Evolutionary conservation across 768 basidiomycete species (phyloP).

Genomic region (Boletus rufocinnamomeus): DNA sequence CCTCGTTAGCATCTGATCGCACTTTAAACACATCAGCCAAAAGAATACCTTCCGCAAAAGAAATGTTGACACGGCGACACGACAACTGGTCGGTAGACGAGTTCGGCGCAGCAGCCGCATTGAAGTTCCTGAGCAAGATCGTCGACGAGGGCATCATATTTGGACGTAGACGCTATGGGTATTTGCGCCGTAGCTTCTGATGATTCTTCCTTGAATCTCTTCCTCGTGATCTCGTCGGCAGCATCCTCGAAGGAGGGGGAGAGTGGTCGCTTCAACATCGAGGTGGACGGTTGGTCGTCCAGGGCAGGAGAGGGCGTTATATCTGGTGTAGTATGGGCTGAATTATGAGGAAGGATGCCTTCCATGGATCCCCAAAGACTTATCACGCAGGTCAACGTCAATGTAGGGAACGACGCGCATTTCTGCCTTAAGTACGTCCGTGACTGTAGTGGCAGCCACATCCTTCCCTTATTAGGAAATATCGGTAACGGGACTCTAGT

Average conservation of each 20-base stretch:
- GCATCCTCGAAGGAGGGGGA: slow-evolving; percentile 58
- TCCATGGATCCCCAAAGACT: slow-evolving; percentile 23
- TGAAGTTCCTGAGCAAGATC: slow-evolving; percentile 74
- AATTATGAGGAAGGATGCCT: slow-evolving; percentile 3
- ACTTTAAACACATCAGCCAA: neutral
- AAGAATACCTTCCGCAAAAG: slow-evolving; percentile 80
- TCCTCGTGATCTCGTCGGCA: slow-evolving; percentile 51
- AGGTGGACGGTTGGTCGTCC: slow-evolving; percentile 20
- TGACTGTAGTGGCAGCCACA: slow-evolving; percentile 26
- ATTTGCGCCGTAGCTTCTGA: slow-evolving; percentile 21
- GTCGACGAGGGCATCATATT: slow-evolving; percentile 46
- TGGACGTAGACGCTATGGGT: slow-evolving; percentile 22
- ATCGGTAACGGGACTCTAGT: slow-evolving; percentile 7
- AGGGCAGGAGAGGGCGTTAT: slow-evolving; percentile 9
- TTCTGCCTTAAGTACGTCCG: slow-evolving; percentile 25
- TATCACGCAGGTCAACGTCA: slow-evolving; percentile 22
- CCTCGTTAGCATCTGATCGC: slow-evolving; percentile 45
- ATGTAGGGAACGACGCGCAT: slow-evolving; percentile 18
- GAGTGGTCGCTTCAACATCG: slow-evolving; percentile 58
- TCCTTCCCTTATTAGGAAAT: slow-evolving; percentile 27
- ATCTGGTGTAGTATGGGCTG: neutral
- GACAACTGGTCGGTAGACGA: slow-evolving; percentile 80
- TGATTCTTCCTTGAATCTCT: slow-evolving; percentile 59
- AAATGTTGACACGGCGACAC: slow-evolving; percentile 88
- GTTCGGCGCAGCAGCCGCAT: slow-evolving; percentile 82